Evolutionary conservation across 305 asterid species (phyloP), one percentile per base, ranked within the genome.

Genomic region (Andrographis paniculata): DNA sequence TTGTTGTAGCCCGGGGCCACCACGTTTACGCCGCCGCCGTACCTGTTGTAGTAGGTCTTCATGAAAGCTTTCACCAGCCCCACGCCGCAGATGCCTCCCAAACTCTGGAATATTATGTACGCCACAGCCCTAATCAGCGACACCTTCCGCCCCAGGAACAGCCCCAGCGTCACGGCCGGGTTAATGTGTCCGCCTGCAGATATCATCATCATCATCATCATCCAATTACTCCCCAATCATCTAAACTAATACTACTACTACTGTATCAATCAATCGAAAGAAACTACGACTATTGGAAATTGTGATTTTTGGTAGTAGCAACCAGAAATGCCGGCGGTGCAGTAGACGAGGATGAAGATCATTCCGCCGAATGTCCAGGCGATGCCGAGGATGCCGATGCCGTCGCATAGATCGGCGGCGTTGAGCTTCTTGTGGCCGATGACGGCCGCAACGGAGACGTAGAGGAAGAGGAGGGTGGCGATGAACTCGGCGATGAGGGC

Each of bases 401-500:
- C 47, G 47, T 17, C 23, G 47, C 47, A 42, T 14, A 7, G 23
- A 17, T 42, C 47, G 47, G 20, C 47, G 47, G n/a, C 20, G 47
- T 11, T 14, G 47, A 42, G 47, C 47, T 42, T 42, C 47, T 42
- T 42, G 47, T 42, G 47, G 20, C 47, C 47, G 47, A 42, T 42
- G 47, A 42, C 47, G 3, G 47, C 18, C 23, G 47, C 47, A 23
- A 42, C 20, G 47, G 47, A 17, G 47, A 42, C 47, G 47, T 42
- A 42, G 47, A 42, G 47, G 10, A 42, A 42, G 21, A 42, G 47
- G 14, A 42, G 47, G 73, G n/a, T n/a, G n/a, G n/a, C n/a, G n/a
- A n/a, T n/a, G n/a, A n/a, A n/a, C n/a, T n/a, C n/a, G n/a, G n/a
- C 68, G 7, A 65, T 17, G 18, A 62, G 0, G 14, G 74, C 74